Evolutionary conservation across 2,329 filamentous ascomycete genomes (phyloP), one percentile per base, ranked within the genome.

Genomic region (Geosmithia putterillii): DNA sequence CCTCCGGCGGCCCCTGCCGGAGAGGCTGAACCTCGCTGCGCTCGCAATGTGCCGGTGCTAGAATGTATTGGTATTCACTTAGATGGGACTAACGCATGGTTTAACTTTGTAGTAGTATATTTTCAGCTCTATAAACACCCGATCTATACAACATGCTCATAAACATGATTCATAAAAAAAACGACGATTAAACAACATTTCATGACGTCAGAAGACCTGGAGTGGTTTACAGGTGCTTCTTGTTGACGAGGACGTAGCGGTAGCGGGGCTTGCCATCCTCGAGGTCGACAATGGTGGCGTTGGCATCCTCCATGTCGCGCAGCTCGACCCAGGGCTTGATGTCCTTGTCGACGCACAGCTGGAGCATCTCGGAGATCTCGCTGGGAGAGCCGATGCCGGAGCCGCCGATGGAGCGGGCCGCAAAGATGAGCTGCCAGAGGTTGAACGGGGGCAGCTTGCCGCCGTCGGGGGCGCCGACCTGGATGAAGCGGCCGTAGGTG

Each of bases 351-450:
- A 64, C 72, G 18, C 69, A 72, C 44, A 79, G 65, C 40, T 67
- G 46, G 42, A 79, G 52, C 75, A 79, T 79, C 50, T 73, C 68
- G 39, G 64, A 61, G 38, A 78, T 77, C 46, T 76, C 68, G 17
- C 61, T 3, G n/a, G 34, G 64, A 64, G 21, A 36, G 15, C 39
- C 38, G 32, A 44, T 41, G 32, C 36, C 42, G n/a, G 38, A 40
- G 10, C 23, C 35, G 21, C 35, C n/a, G 20, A 44, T 18, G 37
- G 17, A 40, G 25, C 40, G 17, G 18, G 22, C 37, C 7, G 18
- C 25, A n/a, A 28, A 22, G 19, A 44, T 39, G 15, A 44, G 38
- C 28, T 17, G 12, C 14, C 42, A 45, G 9, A 34, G 35, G 35
- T 37, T 45, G 44, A 45, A 38, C 18, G 37, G 20, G n/a, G 43